These are phyloP conservation scores for Fusarium sp. DNA, from an alignment of 2,329 filamentous ascomycete species.

Conservation along the genomic window DNA sequence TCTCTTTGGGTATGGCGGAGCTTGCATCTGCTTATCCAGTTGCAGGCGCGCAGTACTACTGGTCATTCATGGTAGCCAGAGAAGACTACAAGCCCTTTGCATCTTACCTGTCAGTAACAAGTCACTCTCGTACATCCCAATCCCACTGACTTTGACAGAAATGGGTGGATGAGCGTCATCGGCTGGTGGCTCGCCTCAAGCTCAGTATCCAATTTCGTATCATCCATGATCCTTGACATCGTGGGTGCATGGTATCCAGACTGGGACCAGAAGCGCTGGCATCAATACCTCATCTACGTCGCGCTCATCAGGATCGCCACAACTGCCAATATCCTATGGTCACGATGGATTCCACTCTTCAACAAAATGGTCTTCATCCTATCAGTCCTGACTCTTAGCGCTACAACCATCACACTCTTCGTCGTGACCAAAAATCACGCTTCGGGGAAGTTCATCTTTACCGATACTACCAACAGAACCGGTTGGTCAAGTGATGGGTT, in stretches of 20 bases:
- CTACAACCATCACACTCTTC: conserved; percentile 23
- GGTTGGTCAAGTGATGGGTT: conserved; percentile 36
- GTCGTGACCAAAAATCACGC: conserved; percentile 18
- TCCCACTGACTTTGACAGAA: neutral
- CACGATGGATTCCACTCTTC: conserved; percentile 31
- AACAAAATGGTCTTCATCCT: conserved; percentile 34
- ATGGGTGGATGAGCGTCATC: conserved; percentile 38
- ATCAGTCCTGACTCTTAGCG: conserved; percentile 15
- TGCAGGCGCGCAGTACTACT: conserved; percentile 47
- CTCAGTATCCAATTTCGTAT: conserved; percentile 41
- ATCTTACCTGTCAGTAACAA: conserved; percentile 35
- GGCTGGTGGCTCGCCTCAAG: conserved; percentile 40
- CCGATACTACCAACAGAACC: conserved; percentile 13
- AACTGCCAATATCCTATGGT: conserved; percentile 69
- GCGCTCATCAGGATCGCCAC: conserved; percentile 69
- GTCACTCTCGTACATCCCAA: fast-evolving
- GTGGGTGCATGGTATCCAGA: conserved; percentile 53
- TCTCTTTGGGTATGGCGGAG: conserved; percentile 46
- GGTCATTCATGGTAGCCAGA: conserved; percentile 42
- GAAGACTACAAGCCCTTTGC: conserved; percentile 44
- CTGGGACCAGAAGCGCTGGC: conserved; percentile 69
- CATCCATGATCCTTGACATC: conserved; percentile 40
- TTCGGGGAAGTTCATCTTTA: conserved; percentile 26
- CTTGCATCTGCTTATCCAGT: conserved; percentile 46
- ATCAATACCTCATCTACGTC: conserved; percentile 76